These are phyloP conservation scores for Dactylellina drechsleri DNA, from an alignment of 2,329 filamentous ascomycete species.

Conservation along the genomic window DNA sequence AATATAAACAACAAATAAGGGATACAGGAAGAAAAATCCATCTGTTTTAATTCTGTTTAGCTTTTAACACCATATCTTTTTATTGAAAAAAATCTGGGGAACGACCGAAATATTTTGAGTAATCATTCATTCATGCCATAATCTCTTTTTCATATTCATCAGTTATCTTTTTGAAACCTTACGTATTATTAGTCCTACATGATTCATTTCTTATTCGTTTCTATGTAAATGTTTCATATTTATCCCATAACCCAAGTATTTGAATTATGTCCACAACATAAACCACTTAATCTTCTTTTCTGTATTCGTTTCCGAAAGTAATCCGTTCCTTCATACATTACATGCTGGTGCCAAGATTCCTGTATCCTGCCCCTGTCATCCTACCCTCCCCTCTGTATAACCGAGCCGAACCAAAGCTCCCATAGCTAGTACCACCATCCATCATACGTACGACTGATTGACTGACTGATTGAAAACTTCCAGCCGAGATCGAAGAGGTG, in stretches of 20 bases:
- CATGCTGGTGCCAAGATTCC: too few relatives aligned
- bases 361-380: too few relatives aligned
- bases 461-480: too few relatives aligned
- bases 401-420: too few relatives aligned
- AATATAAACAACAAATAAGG: slow-evolving; percentile 22
- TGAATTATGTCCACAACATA: slow-evolving; percentile 17
- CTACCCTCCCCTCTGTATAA: too few relatives aligned
- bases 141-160: slow-evolving; percentile 16
- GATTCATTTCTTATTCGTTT: slow-evolving; percentile 43
- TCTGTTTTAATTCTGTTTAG: slow-evolving; percentile 35
- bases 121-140: slow-evolving; percentile 39
- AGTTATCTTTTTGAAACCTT: slow-evolving; percentile 13
- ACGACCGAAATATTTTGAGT: slow-evolving; percentile 46
- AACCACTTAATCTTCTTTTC: too few relatives aligned
- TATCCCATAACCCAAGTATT: slow-evolving; percentile 21
- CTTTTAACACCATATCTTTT: slow-evolving; percentile 12
- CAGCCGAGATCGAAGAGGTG: too few relatives aligned
- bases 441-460: not conserved
- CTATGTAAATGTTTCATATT: slow-evolving; percentile 50
- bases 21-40: slow-evolving; percentile 50
- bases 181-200: slow-evolving; percentile 52
- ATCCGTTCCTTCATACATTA: slow-evolving; percentile 7
- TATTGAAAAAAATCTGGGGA: slow-evolving; percentile 27
- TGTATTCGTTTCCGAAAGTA: slow-evolving; percentile 2
- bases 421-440: not conserved